Base-by-base conservation (phyloP, 2,329 filamentous ascomycete genomes). In the Fusarium zealandicum region DNA sequence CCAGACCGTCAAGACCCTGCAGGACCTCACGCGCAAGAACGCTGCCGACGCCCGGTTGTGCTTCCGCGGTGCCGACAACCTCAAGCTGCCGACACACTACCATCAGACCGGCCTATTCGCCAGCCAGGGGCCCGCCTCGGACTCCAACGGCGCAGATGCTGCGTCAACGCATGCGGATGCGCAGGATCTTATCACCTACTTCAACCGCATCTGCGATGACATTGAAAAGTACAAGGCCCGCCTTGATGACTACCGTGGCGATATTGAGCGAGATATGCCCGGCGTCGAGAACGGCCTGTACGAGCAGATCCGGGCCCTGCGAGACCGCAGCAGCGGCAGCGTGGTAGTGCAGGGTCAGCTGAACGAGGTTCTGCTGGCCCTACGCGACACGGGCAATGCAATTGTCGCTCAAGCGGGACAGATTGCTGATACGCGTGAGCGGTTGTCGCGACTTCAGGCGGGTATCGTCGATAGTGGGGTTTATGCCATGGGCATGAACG, bases 61-160 rank as follows among this genome's bases (percentile, higher is more conserved):
- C 56, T 90, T 91, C 78, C 84, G 87, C 51, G 87, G 88, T 17
- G 85, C 90, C 27, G 87, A 92, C 66, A 90, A 90, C 67, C 79
- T 92, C 47, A 87, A 88, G 64, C 78, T 93, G 13, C 90, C 90
- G 3, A 73, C 76, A 12, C 80, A 82, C 64, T 82, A 82, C 61
- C 80, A 82, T 61, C 75, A 77, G 46, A 77, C 76, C 0, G 76
- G 76, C 11, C 74, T 79, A 2, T 78, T 77, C 32, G 75, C 75
- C 11, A 74, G 71, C 20, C 59, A 71, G 9, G 47, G 69, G 3
- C 64, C 71, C 2, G 51, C 68, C 2, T 56, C 65, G 9, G 66
- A 70, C 38, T 57, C 73, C 5, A 68, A 62, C 32, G 65, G 68
- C 10, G 57, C 66, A 30, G 65, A 74, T n/a, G 70, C 73, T 8